A percentile compares a stretch with the other conserved stretches of the same genome.
Conservation (phyloP, 129 eudicot species). For the Calendula officinalis region DNA sequence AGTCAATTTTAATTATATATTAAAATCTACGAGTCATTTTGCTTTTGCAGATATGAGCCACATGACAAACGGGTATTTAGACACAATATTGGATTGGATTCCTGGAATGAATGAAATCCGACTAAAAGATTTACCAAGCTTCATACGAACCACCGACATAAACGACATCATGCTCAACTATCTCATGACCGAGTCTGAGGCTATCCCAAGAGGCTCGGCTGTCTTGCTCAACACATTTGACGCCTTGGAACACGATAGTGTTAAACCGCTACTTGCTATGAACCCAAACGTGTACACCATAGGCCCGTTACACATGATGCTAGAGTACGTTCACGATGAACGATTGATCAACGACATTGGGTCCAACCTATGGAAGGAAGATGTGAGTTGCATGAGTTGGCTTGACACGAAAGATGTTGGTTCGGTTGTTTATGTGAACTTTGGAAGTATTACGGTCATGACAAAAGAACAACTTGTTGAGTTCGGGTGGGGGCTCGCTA, state of each 20-base stretch:
- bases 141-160: constrained; percentile 53
- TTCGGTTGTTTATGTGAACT: constrained; percentile 30
- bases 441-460: constrained; percentile 31
- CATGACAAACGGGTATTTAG: constrained; percentile 54
- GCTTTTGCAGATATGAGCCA: constrained; percentile 49
- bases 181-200: constrained; percentile 21
- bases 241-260: constrained; percentile 43
- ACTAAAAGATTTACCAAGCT: constrained; percentile 54
- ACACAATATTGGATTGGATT: constrained; percentile 50
- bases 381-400: constrained; percentile 22
- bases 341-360: background rate
- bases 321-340: constrained; percentile 21
- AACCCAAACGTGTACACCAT: constrained; percentile 19
- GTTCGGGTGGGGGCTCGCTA: constrained; percentile 31
- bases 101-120: constrained; percentile 48
- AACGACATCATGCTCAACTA: constrained; percentile 50
- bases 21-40: no score
- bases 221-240: constrained; percentile 61
- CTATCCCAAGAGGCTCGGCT: constrained; percentile 23
- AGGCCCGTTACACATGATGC: constrained; percentile 31
- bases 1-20: no score
- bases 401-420: constrained; percentile 14
- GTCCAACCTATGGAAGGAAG: constrained; percentile 32
- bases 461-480: constrained; percentile 24
- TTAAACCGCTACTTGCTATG: background rate